Conservation (phyloP, 2,329 filamentous ascomycete species). For the Fusarium incarnatum region DNA sequence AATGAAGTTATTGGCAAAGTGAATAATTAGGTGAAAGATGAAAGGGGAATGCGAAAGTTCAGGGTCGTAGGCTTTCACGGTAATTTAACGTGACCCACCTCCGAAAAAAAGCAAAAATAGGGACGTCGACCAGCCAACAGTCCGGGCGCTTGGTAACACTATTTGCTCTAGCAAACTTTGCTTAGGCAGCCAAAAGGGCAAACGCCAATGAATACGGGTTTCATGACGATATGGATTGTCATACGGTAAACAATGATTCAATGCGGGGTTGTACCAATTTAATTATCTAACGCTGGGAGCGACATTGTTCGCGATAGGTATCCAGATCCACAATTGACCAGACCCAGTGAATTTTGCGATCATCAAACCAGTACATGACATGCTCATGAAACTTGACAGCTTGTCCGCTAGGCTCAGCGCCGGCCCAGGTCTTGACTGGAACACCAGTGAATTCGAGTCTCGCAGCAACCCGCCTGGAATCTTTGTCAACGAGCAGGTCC, state of each 20-base stretch:
- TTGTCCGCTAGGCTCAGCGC: constrained; percentile 2
- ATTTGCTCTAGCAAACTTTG: background rate
- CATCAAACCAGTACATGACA: constrained; percentile 35
- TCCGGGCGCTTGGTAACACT: background rate
- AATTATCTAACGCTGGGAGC: too few relatives aligned
- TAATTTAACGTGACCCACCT: background rate
- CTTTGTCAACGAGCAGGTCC: constrained; percentile 6
- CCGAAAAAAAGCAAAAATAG: background rate
- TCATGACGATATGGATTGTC: rapidly evolving
- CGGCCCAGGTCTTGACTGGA: constrained; percentile 1
- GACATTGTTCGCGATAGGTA: constrained; percentile 4
- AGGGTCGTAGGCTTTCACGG: background rate
- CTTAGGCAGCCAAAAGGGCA: background rate
- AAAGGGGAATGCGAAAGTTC: too few relatives aligned
- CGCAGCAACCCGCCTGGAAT: background rate
- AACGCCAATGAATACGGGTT: background rate
- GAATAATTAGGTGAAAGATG: too few relatives aligned
- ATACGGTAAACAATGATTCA: too few relatives aligned
- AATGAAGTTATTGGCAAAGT: too few relatives aligned
- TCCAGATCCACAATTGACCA: constrained; percentile 35
- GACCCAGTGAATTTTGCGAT: constrained; percentile 21
- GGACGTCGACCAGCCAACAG: background rate
- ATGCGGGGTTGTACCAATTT: too few relatives aligned
- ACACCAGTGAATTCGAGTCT: constrained; percentile 25
- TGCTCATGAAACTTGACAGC: constrained; percentile 32